Conservation (phyloP, 129 eudicot genomes). For the Chrysanthemum makinoi region DNA sequence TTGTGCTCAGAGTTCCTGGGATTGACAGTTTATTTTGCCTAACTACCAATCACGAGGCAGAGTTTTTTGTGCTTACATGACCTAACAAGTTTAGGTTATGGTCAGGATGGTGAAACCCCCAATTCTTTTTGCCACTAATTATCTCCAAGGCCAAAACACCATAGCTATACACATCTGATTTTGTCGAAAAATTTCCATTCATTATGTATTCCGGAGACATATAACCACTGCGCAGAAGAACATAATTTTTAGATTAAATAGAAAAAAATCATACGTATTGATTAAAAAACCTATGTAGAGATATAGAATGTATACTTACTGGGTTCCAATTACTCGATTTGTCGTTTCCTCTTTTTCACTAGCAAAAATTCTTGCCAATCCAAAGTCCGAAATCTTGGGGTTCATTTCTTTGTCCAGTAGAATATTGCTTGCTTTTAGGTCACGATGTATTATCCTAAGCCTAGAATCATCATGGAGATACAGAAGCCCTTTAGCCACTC, state of each 20-base stretch:
- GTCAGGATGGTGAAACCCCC: constrained; percentile 42
- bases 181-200: constrained; percentile 47
- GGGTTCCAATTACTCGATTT: constrained; percentile 50
- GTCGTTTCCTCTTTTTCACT: constrained; percentile 48
- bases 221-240: constrained; percentile 49
- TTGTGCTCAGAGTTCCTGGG: not conserved
- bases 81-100: constrained; percentile 38
- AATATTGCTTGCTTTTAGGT: constrained; percentile 63
- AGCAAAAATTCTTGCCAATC: constrained; percentile 54
- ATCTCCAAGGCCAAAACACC: constrained; percentile 59
- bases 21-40: not conserved
- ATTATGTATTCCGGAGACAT: constrained; percentile 74
- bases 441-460: constrained; percentile 58
- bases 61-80: constrained; percentile 38
- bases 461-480: constrained; percentile 65
- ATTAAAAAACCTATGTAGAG: not conserved
- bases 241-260: constrained; percentile 11
- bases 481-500: constrained; percentile 55
- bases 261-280: not conserved
- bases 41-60: not conserved
- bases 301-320: constrained; percentile 29
- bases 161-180: constrained; percentile 60
- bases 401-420: constrained; percentile 55
- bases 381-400: constrained; percentile 67
- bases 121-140: constrained; percentile 49